Evolutionary conservation across 805 yeast genomes (phyloP), one percentile per base, ranked within the genome.

Genomic region (Kazachstania africana): DNA sequence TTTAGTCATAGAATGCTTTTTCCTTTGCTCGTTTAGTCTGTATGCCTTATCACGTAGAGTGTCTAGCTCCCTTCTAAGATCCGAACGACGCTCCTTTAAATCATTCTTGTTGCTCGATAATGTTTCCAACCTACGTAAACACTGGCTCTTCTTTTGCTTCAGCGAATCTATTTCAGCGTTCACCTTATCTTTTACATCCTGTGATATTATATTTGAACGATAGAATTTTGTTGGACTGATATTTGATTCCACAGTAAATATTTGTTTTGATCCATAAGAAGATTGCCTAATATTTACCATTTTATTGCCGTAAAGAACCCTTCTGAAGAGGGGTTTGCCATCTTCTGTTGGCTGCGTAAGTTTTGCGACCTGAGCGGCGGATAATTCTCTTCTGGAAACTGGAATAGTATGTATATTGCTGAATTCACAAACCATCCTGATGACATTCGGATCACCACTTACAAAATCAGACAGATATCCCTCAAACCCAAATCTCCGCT

Each of bases 381-480:
- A 44, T 24, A 78, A 48, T 2, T 65, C 67, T n/a, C 49, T 56
- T 12, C 59, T 53, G 0, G 81, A 48, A 5, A 78, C 75, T 0
- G 96, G 95, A 18, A 82, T 70, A 32, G 53, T 50, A 38, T 72
- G 65, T 12, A 74, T 50, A 27, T 67, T 63, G 8, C 63, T 50
- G 9, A 59, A 54, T 38, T 70, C 75, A 40, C 79, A 73, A 20
- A 87, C 62, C 84, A 80, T 83, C 33, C 66, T 64, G 31, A 83
- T 48, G 1, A 88, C 93, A 8, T 69, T 68, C 5, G 53, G 47
- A 1, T 95, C 94, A 1, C 95, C 97, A 3, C 57, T 54, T 3
- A 88, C 46, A 39, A 72, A 72, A 44, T 91, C 95, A 2, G 68
- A 54, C 16, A 85, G 42, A 45, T 72, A 82, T 1, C 94, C 91